Percentiles rank a stretch among this genome's conserved stretches.
These are phyloP conservation scores for Plasmodium coatneyi DNA, from an alignment of 169 alveolate species.

Conservation along the genomic window DNA sequence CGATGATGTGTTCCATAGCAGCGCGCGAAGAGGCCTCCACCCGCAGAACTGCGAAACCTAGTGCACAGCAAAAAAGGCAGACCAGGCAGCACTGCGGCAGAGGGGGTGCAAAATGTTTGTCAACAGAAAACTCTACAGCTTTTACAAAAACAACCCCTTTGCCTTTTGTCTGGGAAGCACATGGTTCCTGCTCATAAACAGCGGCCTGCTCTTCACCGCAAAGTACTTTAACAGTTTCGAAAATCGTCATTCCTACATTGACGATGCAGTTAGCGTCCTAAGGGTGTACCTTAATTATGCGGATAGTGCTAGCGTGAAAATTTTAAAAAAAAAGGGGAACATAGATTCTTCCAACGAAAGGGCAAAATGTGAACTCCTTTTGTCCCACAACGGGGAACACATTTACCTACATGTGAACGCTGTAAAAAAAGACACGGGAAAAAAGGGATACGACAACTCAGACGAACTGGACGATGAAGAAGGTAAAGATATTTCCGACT, in stretches of 20 bases:
- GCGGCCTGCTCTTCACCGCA: conserved; percentile 22
- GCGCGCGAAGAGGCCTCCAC: not conserved
- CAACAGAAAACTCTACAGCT: not conserved
- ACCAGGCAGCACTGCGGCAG: not conserved
- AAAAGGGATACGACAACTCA: not conserved
- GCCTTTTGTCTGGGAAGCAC: conserved; percentile 62
- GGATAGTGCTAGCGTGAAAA: conserved; percentile 8
- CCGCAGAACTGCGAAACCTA: not conserved
- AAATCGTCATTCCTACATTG: conserved; percentile 28
- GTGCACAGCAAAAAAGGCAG: not conserved
- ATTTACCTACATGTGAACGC: conserved; percentile 32
- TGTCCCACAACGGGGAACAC: conserved; percentile 23
- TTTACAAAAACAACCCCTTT: conserved; percentile 39
- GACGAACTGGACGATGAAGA: conserved; percentile 26
- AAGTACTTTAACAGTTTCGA: conserved; percentile 41
- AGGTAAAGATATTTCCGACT: conserved; percentile 30
- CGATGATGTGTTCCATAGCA: not conserved
- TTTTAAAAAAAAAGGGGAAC: conserved; percentile 56
- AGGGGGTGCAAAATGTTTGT: conserved; percentile 22
- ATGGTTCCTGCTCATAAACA: conserved; percentile 39
- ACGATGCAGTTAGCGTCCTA: conserved; percentile 32
- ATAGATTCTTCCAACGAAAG: conserved; percentile 53
- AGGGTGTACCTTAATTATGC: conserved; percentile 30
- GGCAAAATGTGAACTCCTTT: conserved; percentile 52
- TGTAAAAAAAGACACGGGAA: conserved; percentile 7